Evolutionary conservation across 2,329 filamentous ascomycete genomes (phyloP).

Genomic region (Nemania abortiva): DNA sequence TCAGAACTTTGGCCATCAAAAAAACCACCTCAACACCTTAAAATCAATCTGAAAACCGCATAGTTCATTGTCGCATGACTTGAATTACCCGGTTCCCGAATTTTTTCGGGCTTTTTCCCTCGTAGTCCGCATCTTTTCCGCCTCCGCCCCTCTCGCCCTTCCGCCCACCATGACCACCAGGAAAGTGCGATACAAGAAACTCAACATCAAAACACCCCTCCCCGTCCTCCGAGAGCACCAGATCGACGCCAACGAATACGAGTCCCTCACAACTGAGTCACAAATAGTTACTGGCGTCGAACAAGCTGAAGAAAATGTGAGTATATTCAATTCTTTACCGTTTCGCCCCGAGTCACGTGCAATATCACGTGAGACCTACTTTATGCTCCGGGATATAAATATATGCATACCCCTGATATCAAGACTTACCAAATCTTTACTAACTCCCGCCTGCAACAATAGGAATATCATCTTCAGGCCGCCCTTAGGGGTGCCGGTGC

Average conservation of each 20-base stretch:
- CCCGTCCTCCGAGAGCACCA: conserved; percentile 90
- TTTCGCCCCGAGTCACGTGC: conserved; percentile 62
- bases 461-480: conserved; percentile 97
- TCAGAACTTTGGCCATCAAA: conserved; percentile 65
- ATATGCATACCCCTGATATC: conserved; percentile 9
- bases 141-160: conserved; percentile 47
- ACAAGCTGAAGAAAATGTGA: conserved; percentile 95
- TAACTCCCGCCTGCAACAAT: conserved; percentile 37
- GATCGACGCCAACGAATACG: conserved; percentile 87
- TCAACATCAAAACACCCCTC: conserved; percentile 89
- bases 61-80: conserved; percentile 65
- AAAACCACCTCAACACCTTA: conserved; percentile 62
- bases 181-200: conserved; percentile 87
- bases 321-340: conserved; percentile 59
- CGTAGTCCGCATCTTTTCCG: conserved; percentile 55
- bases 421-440: conserved; percentile 32
- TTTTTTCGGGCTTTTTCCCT: conserved; percentile 73
- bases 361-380: conserved; percentile 56
- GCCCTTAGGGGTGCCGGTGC: conserved; percentile 71
- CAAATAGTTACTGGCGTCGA: conserved; percentile 97
- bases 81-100: conserved; percentile 71
- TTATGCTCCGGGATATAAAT: conserved; percentile 9
- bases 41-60: conserved; percentile 68
- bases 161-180: conserved; percentile 69
- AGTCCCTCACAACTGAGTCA: conserved; percentile 83